A percentile compares a stretch with the other conserved stretches of the same genome.
phyloP scores from a whole-genome alignment of 371 early-diverging fungal species.

The Quaeritorhiza haematococci region DNA sequence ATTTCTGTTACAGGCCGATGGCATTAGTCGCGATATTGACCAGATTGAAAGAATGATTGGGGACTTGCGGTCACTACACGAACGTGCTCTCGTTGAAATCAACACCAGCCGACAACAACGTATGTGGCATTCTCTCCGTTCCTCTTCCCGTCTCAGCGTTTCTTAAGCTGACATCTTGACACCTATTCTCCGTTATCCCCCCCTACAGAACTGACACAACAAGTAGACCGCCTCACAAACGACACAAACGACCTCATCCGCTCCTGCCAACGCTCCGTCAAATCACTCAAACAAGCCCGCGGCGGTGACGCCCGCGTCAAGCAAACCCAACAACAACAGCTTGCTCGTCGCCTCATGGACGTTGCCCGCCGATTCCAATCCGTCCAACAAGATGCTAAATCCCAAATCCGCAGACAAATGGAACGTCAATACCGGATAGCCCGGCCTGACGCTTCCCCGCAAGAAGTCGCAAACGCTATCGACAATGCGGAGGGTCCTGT shows the following conservation, averaged over 20 bases:
- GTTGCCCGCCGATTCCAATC: constrained; percentile 27
- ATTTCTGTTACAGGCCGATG: constrained; percentile 13
- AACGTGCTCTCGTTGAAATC: constrained; percentile 12
- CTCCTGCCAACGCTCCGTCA: background rate
- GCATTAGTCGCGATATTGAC: constrained; percentile 11
- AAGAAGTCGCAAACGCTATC: constrained; percentile 50
- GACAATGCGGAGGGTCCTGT: constrained; percentile 41
- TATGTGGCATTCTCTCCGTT: background rate
- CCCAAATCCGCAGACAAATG: constrained; percentile 30
- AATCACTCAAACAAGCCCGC: constrained; percentile 14
- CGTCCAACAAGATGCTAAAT: constrained; percentile 28
- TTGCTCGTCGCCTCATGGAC: constrained; percentile 31
- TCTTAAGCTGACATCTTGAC: no score
- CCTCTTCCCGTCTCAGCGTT: background rate
- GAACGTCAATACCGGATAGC: constrained; percentile 38
- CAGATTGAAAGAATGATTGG: constrained; percentile 10
- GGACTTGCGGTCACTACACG: constrained; percentile 13
- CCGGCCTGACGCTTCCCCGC: constrained; percentile 50
- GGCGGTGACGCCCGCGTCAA: constrained; percentile 23
- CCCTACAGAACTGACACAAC: constrained; percentile 8
- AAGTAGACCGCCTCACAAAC: constrained; percentile 25
- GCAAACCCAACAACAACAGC: constrained; percentile 19
- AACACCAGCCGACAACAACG: constrained; percentile 1
- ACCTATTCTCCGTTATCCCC: no score
- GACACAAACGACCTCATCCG: constrained; percentile 17